Evolutionary conservation across 202 grass and related monocot species (phyloP), one percentile per base, ranked within the genome.

Genomic region (Digitaria exilis): DNA sequence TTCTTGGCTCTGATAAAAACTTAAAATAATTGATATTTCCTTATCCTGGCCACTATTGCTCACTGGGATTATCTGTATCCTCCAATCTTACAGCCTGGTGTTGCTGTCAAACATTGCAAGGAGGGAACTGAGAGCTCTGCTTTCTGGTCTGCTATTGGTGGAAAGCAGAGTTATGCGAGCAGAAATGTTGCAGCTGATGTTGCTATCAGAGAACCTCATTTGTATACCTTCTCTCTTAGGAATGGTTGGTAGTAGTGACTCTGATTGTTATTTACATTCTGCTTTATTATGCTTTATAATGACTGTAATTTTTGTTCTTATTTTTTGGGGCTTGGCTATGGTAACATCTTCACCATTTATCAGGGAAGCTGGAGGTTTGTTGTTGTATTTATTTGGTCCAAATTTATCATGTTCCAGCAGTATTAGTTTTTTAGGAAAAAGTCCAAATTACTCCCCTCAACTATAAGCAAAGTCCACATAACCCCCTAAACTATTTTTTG

Each of bases 81-180:
- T 64, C 41, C n/a, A 85, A 79, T 68, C 63, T 68, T 75, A 68
- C 83, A 98, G 96, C 93, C 96, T 78, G 87, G 85, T 78, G 28
- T 82, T 86, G 71, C 78, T 84, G 68, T 90, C 58, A 98, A 96
- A 90, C 85, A 93, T 85, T 84, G 73, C 74, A 98, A 95, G 78
- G 96, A 98, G 85, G 93, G 96, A 52, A 90, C 83, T 58, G 96
- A 98, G 76, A 96, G 87, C 70, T 90, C 85, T 77, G 7, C 82
- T 59, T 98, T 98, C 83, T 96, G 96, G 96, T 87, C 76, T 84
- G 70, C 89, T 87, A 79, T 98, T 62, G 92, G 87, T 75, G 96
- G 93, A 78, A 96, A 92, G 78, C 45, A 86, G 80, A 90, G 48
- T 52, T 91, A 89, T 84, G 85, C 88, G 68, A 92, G 55, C 80